Conservation (phyloP, 108 stramenopile species). For the Cyclotella atomus region DNA sequence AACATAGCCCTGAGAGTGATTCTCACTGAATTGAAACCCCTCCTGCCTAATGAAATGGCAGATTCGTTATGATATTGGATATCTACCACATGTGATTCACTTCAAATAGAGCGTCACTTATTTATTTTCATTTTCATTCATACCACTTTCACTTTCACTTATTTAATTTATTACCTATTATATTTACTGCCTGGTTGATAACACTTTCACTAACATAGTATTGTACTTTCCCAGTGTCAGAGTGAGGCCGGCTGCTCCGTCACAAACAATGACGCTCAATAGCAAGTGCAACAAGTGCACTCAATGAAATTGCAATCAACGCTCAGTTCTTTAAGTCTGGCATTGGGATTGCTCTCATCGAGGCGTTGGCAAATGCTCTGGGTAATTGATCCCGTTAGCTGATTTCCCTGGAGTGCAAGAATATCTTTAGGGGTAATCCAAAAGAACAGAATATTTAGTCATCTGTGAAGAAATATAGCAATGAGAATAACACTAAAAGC, state of each 20-base stretch:
- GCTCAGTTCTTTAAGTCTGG: constrained; percentile 12
- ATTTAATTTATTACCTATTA: too few species aligned
- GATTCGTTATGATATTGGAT: too few species aligned
- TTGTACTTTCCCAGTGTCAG: too few species aligned
- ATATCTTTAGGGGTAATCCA: constrained; percentile 3
- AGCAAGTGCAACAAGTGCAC: constrained; percentile 29
- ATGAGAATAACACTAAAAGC: background rate
- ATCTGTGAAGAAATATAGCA: background rate
- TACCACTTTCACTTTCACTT: too few species aligned
- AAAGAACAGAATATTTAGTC: background rate
- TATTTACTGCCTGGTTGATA: too few species aligned
- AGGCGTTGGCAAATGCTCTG: constrained; percentile 22
- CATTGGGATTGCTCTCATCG: constrained; percentile 13
- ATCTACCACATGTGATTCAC: too few species aligned
- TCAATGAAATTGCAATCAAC: constrained; percentile 26
- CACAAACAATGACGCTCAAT: background rate
- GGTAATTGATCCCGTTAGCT: constrained; percentile 24
- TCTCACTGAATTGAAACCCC: constrained; percentile 1
- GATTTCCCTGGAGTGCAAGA: constrained; percentile 22
- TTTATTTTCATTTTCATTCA: too few species aligned
- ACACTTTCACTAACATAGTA: too few species aligned
- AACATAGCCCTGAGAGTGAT: background rate
- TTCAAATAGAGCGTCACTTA: too few species aligned
- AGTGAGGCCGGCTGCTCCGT: too few species aligned
- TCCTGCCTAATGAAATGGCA: background rate